Evolutionary conservation across 2,329 filamentous ascomycete species (phyloP), one percentile per base, ranked within the genome.

Genomic region (Whalleya microplaca): DNA sequence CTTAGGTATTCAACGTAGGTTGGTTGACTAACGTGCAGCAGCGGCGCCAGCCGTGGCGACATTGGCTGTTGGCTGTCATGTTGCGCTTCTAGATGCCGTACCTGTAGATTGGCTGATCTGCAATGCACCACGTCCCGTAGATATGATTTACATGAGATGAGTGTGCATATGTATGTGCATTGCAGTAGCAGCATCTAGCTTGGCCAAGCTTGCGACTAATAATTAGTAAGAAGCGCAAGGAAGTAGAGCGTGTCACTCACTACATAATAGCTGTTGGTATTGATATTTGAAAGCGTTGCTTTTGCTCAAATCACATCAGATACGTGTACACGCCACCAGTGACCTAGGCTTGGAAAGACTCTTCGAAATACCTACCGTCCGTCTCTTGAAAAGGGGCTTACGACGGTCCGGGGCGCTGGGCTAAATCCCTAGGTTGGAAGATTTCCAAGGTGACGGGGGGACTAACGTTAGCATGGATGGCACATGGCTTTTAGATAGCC

Each of bases 101-200:
- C 23, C 29, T 46, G 18, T 46, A 32, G 44, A n/a, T 46, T 45
- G 21, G 44, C 44, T 18, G 21, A 19, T 46, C 44, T 46, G 44
- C 44, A 46, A 46, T 46, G 44, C 44, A 46, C 44, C 29, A 46
- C 29, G 21, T 46, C 29, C 44, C 44, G 44, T 29, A n/a, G n/a
- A n/a, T n/a, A 46, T 46, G 44, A 46, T 46, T 29, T 29, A 46
- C 44, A 46, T 46, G 14, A 27, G 21, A 43, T 29, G 23, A 29
- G 29, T 46, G 14, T 21, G 32, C 32, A 23, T 29, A 45, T 16
- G 29, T 19, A 29, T 29, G 44, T 27, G 44, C 21, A 18, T 19
- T 46, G 32, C 29, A 46, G 21, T 19, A 29, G 44, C 21, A 46
- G 44, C 8, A 29, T 23, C 21, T 29, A 23, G 29, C 19, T 46